Evolutionary conservation across 2,329 filamentous ascomycete genomes (phyloP).

Genomic region (Penicillium sp.): DNA sequence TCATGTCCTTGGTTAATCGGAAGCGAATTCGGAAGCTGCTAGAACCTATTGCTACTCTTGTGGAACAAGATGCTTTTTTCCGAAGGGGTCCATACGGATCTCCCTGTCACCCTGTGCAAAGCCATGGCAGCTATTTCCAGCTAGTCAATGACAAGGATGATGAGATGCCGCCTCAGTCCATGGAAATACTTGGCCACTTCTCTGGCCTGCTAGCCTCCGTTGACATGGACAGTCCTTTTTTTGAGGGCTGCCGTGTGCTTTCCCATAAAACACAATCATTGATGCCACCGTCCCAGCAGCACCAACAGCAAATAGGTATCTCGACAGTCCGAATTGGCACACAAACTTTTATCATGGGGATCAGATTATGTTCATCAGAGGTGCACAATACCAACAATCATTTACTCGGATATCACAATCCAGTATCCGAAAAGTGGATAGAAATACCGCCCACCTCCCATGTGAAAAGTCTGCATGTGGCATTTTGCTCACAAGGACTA

Average conservation of each 20-base stretch:
- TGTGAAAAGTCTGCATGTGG: neutral
- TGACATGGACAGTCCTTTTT: neutral
- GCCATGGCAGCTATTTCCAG: neutral
- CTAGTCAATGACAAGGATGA: neutral
- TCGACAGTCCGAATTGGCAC: neutral
- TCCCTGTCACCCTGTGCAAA: neutral
- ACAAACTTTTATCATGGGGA: neutral
- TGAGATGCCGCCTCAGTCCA: neutral
- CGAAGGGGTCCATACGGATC: neutral
- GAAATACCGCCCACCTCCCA: neutral
- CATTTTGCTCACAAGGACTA: neutral
- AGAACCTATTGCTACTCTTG: neutral
- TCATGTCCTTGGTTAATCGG: neutral
- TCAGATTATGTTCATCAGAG: neutral
- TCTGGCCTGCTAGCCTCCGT: neutral
- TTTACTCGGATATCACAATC: neutral
- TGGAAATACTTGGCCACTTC: neutral
- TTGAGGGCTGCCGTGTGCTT: neutral
- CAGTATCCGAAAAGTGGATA: neutral
- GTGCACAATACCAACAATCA: neutral
- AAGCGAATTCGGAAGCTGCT: neutral
- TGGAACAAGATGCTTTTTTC: neutral
- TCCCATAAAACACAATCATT: neutral
- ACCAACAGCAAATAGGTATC: neutral
- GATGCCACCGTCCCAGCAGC: neutral